Evolutionary conservation across 2,329 filamentous ascomycete genomes (phyloP), one percentile per base, ranked within the genome.

Genomic region (Aspergillus flavus): DNA sequence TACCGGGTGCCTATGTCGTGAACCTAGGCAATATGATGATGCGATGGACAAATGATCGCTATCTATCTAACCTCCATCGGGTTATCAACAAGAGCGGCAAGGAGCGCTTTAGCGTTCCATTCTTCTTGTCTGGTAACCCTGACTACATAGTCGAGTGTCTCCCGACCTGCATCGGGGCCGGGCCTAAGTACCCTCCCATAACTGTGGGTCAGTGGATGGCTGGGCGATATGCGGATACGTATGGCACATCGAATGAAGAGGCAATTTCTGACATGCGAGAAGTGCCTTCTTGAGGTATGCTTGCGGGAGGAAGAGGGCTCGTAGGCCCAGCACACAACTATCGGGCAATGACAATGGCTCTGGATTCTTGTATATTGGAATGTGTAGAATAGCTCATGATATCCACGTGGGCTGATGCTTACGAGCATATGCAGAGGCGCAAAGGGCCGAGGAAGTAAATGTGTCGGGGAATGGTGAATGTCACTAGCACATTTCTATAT

Each of bases 11-110:
- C 14, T 69, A 71, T 45, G 71, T 76, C 19, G 71, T 77, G 16
- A 75, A 76, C 50, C 55, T 75, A 21, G 73, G 74, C 0, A 73
- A 76, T 57, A 62, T 75, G 67, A 69, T 75, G 67, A 71, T 70
- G 69, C 64, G 67, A 1, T 74, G 71, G 70, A 72, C 73, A 2
- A 73, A 72, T 58, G 71, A 71, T 61, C 60, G 48, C 5, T 75
- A 74, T 39, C 28, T 72, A 16, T 71, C 69, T 3, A 74, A 71
- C 56, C 36, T 74, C 21, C 73, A 75, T 46, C 69, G 72, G 0
- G 73, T 75, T 0, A 73, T 74, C 60, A 74, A 75, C 46, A 66
- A 36, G 10, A 70, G 62, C 56, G 70, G 69, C 0, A 59, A 64
- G 14, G 72, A 72, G 23, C 62, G 73, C 11, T 74, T 67, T 53